Evolutionary conservation across 345 rosid genomes (phyloP).

Genomic region (Rhodomyrtus tomentosa): DNA sequence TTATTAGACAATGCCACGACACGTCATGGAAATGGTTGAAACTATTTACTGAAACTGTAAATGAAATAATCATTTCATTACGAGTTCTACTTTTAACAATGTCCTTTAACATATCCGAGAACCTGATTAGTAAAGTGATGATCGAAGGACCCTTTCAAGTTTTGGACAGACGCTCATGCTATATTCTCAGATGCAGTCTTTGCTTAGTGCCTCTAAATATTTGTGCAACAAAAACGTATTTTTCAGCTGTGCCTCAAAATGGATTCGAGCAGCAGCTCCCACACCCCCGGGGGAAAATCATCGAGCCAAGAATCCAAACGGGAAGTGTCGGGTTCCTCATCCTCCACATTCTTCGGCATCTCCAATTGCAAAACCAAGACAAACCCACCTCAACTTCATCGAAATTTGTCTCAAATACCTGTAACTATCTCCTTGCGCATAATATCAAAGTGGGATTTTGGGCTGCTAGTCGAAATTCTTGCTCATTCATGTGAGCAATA

Average conservation of each 20-base stretch:
- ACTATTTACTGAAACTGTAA: neutral
- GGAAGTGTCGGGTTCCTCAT: constrained; percentile 20
- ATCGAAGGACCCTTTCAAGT: neutral
- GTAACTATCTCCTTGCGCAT: neutral
- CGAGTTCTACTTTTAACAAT: neutral
- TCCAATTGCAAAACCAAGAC: neutral
- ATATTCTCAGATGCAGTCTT: neutral
- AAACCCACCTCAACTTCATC: neutral
- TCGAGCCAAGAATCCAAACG: constrained; percentile 37
- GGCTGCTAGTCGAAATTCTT: neutral
- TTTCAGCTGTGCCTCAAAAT: constrained; percentile 54
- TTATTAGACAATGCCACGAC: neutral
- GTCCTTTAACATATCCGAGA: neutral
- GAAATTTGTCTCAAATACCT: constrained; percentile 11
- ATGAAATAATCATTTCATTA: neutral
- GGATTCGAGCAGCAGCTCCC: constrained; percentile 45
- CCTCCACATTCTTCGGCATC: neutral
- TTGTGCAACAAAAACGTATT: neutral
- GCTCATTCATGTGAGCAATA: neutral
- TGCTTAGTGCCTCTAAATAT: neutral
- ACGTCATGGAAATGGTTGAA: neutral
- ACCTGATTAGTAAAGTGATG: neutral
- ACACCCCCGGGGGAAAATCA: constrained; percentile 34
- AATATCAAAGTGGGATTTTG: neutral
- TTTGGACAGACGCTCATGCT: too few species aligned